Percentiles rank a stretch among this genome's conserved stretches.
These are phyloP conservation scores for Cyclotella baltica DNA, from an alignment of 108 stramenopile genomes.

Conservation along the genomic window DNA sequence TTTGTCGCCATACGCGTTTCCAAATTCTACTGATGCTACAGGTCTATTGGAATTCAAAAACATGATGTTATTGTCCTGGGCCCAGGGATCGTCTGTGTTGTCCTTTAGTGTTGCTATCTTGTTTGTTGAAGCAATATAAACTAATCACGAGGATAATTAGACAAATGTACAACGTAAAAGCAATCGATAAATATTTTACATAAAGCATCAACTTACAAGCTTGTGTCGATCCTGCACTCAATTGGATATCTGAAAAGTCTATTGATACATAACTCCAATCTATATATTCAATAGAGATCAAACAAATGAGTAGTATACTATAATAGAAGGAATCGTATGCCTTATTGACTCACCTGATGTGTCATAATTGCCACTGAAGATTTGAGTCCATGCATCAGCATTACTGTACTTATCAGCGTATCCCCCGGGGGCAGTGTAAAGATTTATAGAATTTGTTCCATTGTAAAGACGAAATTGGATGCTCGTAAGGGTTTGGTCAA, in stretches of 20 bases:
- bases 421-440: constrained; percentile 7
- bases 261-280: not conserved
- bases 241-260: constrained; percentile 10
- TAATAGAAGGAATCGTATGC: too few species aligned
- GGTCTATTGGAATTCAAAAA: not conserved
- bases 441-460: not conserved
- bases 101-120: not conserved
- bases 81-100: not conserved
- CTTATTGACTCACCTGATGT: not conserved
- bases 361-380: not conserved
- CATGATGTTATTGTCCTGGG: not conserved
- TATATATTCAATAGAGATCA: not conserved
- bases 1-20: not conserved
- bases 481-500: not conserved
- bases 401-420: not conserved
- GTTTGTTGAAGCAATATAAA: not conserved
- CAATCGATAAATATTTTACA: not conserved
- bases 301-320: too few species aligned
- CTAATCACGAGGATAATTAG: not conserved
- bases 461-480: too few species aligned
- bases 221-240: not conserved
- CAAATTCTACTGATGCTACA: not conserved
- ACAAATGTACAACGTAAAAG: not conserved
- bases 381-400: constrained; percentile 5
- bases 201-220: not conserved